A percentile compares a stretch with the other conserved stretches of the same genome.
These are phyloP conservation scores for Striga hermonthica DNA, from an alignment of 305 asterid species.

Conservation along the genomic window DNA sequence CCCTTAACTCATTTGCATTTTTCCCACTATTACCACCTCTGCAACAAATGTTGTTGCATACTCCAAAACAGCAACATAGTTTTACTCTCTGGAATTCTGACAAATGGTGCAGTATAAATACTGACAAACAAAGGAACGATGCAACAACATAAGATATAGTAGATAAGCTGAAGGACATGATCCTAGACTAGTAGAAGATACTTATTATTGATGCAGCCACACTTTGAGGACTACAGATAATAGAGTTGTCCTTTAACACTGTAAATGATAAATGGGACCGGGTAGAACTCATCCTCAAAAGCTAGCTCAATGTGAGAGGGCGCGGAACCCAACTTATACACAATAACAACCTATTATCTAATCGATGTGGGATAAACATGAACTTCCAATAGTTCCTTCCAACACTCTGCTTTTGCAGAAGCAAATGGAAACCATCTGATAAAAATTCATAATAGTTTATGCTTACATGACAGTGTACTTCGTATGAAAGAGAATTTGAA, in stretches of 20 bases:
- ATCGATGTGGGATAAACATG: too few relatives aligned
- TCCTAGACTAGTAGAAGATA: conserved; percentile 16
- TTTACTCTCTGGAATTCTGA: too few relatives aligned
- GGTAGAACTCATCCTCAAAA: too few relatives aligned
- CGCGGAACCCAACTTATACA: too few relatives aligned
- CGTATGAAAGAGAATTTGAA: conserved; percentile 52
- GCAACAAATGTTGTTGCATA: too few relatives aligned
- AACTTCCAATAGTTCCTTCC: conserved; percentile 3
- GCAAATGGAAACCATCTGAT: conserved; percentile 14
- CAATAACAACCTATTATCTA: too few relatives aligned
- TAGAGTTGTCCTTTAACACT: conserved; percentile 11
- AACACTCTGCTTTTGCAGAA: conserved; percentile 25
- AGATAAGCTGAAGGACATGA: too few relatives aligned
- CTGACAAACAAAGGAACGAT: neutral
- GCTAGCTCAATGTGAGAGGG: too few relatives aligned
- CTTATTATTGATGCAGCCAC: conserved; percentile 13
- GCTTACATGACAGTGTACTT: conserved; percentile 65
- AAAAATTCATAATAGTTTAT: conserved; percentile 23
- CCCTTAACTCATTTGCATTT: neutral
- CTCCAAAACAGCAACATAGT: too few relatives aligned
- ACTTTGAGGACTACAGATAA: conserved; percentile 18
- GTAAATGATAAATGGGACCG: too few relatives aligned
- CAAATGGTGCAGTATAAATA: too few relatives aligned
- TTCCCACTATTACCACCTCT: too few relatives aligned
- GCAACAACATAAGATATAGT: conserved; percentile 23